phyloP scores from a whole-genome alignment of 345 rosid species.

The Linum lewisii region DNA sequence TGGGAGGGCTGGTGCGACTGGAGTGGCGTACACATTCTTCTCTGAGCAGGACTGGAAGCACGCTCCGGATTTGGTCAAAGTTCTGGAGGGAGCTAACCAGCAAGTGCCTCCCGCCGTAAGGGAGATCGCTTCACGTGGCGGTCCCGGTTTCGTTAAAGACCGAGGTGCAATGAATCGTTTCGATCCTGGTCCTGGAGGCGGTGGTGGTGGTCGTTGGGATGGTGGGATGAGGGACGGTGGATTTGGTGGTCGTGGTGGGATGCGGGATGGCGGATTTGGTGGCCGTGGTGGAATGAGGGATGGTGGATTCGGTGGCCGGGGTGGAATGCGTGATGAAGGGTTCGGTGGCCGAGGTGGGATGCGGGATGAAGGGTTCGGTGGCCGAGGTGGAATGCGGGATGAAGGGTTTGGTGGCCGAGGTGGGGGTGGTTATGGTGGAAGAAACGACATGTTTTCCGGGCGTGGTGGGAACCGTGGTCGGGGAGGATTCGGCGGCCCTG shows the following conservation, averaged over 20 bases:
- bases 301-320: conserved; percentile 27
- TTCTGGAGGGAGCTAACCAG: conserved; percentile 89
- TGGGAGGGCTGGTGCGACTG: conserved; percentile 98
- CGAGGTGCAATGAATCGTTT: conserved; percentile 61
- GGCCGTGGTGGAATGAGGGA: conserved; percentile 23
- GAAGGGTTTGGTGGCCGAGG: conserved; percentile 35
- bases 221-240: conserved; percentile 15
- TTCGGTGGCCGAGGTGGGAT: conserved; percentile 24
- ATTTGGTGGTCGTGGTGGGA: conserved; percentile 10
- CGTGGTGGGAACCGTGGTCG: conserved; percentile 65
- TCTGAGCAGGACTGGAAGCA: conserved; percentile 86
- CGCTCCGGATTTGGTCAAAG: conserved; percentile 76
- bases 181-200: conserved; percentile 28
- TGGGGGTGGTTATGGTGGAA: conserved; percentile 43
- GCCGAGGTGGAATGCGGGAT: conserved; percentile 28
- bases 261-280: conserved; percentile 16
- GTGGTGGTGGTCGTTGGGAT: conserved; percentile 19
- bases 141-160: conserved; percentile 55
- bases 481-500: conserved; percentile 44
- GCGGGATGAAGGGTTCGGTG: conserved; percentile 13
- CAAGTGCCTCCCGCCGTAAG: conserved; percentile 75
- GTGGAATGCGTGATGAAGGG: conserved; percentile 72
- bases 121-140: conserved; percentile 81
- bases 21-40: conserved; percentile 85
- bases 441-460: conserved; percentile 42